Evolutionary conservation across 768 basidiomycete genomes (phyloP).

Genomic region (Suillus fuscotomentosus): DNA sequence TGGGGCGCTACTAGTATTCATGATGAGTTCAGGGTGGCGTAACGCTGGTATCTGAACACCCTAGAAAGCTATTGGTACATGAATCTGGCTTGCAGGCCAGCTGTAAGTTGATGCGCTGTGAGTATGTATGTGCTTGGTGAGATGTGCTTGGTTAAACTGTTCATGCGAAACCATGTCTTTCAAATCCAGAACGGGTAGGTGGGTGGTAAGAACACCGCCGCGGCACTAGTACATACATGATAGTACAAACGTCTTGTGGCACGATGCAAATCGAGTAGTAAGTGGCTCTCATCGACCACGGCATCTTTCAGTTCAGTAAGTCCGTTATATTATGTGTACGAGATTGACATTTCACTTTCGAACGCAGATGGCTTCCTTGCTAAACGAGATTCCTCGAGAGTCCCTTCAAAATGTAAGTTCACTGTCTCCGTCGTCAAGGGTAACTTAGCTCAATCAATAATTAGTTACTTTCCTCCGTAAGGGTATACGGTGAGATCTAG

Average conservation of each 20-base stretch:
- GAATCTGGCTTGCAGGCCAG: conserved; percentile 9
- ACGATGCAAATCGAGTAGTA: neutral
- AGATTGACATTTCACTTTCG: neutral
- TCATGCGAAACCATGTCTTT: conserved; percentile 6
- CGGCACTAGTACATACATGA: too few species aligned
- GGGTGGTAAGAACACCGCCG: neutral
- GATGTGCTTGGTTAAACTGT: neutral
- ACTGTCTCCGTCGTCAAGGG: neutral
- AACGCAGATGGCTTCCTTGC: neutral
- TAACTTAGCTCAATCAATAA: conserved; percentile 9
- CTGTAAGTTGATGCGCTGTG: conserved; percentile 1
- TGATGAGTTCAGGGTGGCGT: conserved; percentile 14
- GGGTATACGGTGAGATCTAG: conserved; percentile 34
- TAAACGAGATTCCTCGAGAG: conserved; percentile 34
- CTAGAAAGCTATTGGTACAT: conserved; percentile 3
- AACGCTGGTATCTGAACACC: neutral
- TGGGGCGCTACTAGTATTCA: conserved; percentile 39
- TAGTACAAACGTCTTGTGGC: neutral
- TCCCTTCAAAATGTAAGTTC: conserved; percentile 33
- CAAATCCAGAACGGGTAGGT: conserved; percentile 5
- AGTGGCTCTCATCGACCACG: neutral
- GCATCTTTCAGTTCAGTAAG: neutral
- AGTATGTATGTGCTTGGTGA: neutral
- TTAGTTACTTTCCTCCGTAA: conserved; percentile 45
- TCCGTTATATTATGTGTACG: neutral